phyloP scores from a whole-genome alignment of 768 basidiomycete species.

The Russula foetens region DNA sequence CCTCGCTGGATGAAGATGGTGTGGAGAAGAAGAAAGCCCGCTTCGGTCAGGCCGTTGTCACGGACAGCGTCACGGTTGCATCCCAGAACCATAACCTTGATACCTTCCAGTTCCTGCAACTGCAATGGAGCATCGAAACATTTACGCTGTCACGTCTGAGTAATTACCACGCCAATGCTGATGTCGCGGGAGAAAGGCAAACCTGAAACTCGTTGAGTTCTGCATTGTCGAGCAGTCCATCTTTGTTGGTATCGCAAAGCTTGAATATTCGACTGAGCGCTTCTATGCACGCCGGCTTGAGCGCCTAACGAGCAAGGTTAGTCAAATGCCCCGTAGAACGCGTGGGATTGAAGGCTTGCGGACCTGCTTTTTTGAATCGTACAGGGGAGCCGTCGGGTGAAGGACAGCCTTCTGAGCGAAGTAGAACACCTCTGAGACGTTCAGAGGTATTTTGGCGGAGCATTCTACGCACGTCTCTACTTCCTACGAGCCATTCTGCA shows the following conservation, averaged over 20 bases:
- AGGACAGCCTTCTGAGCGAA: conserved; percentile 97
- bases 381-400: conserved; percentile 93
- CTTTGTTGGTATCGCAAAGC: conserved; percentile 90
- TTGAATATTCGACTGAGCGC: conserved; percentile 94
- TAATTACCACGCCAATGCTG: neutral
- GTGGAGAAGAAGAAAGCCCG: conserved; percentile 89
- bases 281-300: conserved; percentile 86
- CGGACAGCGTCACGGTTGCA: conserved; percentile 69
- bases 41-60: conserved; percentile 79
- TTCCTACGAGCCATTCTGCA: conserved; percentile 47
- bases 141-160: conserved; percentile 53
- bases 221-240: conserved; percentile 79
- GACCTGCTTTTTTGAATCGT: conserved; percentile 93
- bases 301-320: conserved; percentile 42
- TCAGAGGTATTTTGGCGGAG: conserved; percentile 83
- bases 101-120: conserved; percentile 90
- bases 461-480: conserved; percentile 98
- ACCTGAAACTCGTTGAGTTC: conserved; percentile 98
- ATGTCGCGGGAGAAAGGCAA: conserved; percentile 17
- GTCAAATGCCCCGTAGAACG: neutral
- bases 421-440: conserved; percentile 96
- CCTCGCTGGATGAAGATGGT: conserved; percentile 96
- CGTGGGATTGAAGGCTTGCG: conserved; percentile 24
- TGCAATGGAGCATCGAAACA: conserved; percentile 94
- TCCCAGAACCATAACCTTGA: conserved; percentile 82